Evolutionary conservation across 441 rosid species (phyloP).

Genomic region (Manihot esculenta): DNA sequence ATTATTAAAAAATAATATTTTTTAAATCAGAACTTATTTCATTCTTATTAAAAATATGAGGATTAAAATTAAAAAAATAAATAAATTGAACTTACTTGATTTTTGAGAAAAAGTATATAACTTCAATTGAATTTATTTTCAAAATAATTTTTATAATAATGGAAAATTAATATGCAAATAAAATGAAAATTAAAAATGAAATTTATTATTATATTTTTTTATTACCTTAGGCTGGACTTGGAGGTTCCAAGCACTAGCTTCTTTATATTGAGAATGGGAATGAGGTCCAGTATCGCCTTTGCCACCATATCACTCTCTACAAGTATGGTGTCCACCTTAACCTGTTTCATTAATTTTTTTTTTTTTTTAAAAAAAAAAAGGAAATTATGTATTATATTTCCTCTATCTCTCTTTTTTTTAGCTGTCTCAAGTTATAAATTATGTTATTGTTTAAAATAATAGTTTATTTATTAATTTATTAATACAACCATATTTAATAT

Average conservation of each 20-base stretch:
- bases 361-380: too few species aligned
- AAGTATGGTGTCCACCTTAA: conserved; percentile 68
- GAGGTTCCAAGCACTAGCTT: conserved; percentile 75
- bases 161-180: not conserved
- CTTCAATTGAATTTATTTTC: too few species aligned
- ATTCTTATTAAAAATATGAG: too few species aligned
- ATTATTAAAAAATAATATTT: too few species aligned
- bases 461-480: not conserved
- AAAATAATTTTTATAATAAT: not conserved
- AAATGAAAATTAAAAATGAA: not conserved
- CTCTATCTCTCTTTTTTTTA: too few species aligned
- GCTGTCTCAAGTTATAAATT: too few species aligned
- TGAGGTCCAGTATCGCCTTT: conserved; percentile 64
- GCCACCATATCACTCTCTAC: conserved; percentile 70
- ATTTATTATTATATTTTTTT: not conserved
- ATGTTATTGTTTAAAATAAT: not conserved
- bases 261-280: conserved; percentile 64
- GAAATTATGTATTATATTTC: too few species aligned
- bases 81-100: too few species aligned
- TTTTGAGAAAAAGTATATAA: too few species aligned
- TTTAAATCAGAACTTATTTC: too few species aligned
- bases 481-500: too few species aligned
- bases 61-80: too few species aligned
- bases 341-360: conserved; percentile 32
- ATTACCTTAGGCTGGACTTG: conserved; percentile 60